Percentiles rank a stretch among this genome's conserved stretches.
Conservation (phyloP, 2,329 filamentous ascomycete species). For the Coniella vitis region DNA sequence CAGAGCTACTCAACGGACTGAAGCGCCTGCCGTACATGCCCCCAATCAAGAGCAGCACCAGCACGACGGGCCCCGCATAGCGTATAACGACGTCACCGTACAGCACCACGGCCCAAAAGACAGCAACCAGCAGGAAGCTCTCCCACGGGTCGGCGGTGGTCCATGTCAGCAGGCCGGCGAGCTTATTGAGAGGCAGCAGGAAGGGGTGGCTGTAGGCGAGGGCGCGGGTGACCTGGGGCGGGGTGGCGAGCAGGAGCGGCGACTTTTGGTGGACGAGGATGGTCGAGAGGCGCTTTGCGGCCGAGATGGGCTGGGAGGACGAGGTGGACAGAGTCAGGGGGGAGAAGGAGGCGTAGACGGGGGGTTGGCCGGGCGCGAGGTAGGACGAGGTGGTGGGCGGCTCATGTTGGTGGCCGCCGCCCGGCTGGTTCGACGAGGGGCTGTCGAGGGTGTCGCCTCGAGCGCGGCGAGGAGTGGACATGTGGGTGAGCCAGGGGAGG, state of each 20-base stretch:
- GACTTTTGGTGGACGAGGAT: constrained; percentile 97
- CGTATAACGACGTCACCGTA: constrained; percentile 82
- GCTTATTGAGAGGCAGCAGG: constrained; percentile 77
- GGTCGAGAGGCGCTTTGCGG: constrained; percentile 73
- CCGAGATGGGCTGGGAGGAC: constrained; percentile 51
- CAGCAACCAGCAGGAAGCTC: constrained; percentile 80
- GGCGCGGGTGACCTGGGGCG: constrained; percentile 87
- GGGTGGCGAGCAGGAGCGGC: constrained; percentile 84
- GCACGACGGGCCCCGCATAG: constrained; percentile 74
- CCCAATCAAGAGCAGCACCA: constrained; percentile 72
- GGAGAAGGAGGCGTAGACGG: constrained; percentile 86
- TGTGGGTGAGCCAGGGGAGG: constrained; percentile 16
- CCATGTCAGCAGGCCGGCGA: constrained; percentile 86
- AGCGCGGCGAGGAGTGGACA: constrained; percentile 15
- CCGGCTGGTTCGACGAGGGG: constrained; percentile 1
- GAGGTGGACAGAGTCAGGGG: constrained; percentile 65
- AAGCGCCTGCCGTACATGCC: constrained; percentile 91
- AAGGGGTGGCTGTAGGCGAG: constrained; percentile 96
- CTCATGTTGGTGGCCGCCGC: neutral
- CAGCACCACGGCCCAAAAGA: constrained; percentile 78
- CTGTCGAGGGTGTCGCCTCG: constrained; percentile 14
- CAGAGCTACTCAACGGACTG: constrained; percentile 81
- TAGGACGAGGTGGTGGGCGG: constrained; percentile 42
- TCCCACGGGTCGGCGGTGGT: constrained; percentile 92
- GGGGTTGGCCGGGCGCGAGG: constrained; percentile 45